Percentiles rank a stretch among this genome's conserved stretches.
These are phyloP conservation scores for Lepidium didymum DNA, from an alignment of 345 rosid species.

Conservation along the genomic window DNA sequence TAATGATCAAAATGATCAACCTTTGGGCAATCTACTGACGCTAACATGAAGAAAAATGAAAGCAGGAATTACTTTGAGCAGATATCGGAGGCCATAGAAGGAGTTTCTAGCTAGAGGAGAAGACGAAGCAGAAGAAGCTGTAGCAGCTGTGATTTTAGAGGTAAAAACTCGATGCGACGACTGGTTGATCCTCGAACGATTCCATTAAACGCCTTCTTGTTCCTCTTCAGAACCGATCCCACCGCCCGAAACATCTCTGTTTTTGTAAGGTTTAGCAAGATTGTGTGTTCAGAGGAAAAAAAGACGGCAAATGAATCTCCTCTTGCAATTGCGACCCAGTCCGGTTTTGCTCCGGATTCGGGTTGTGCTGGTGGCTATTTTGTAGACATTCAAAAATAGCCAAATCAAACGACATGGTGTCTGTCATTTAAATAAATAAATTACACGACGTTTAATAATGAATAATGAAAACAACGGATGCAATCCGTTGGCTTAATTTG, in stretches of 20 bases:
- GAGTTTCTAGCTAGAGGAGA: slow-evolving; percentile 32
- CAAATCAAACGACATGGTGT: not conserved
- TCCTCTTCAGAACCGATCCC: slow-evolving; percentile 51
- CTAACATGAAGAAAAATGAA: not conserved
- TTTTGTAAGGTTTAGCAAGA: slow-evolving; percentile 27
- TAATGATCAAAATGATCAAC: not conserved
- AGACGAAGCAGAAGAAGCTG: slow-evolving; percentile 28
- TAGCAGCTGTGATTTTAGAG: slow-evolving; percentile 17
- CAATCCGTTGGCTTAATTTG: not conserved
- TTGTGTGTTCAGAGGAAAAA: slow-evolving; percentile 1
- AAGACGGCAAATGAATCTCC: not conserved
- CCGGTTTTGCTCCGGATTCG: not conserved
- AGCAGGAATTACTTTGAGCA: slow-evolving; percentile 27
- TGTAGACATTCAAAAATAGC: slow-evolving; percentile 10
- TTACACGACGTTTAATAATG: not conserved
- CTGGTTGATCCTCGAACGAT: slow-evolving; percentile 23
- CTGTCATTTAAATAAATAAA: not conserved
- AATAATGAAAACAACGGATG: not conserved
- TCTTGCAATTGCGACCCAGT: slow-evolving; percentile 17
- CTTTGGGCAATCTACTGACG: not conserved
- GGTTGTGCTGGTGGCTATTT: slow-evolving; percentile 22
- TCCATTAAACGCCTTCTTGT: slow-evolving; percentile 28
- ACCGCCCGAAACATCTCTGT: slow-evolving; percentile 42
- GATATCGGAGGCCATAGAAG: slow-evolving; percentile 39
- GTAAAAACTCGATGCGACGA: slow-evolving; percentile 25